Conservation (phyloP, 2,329 filamentous ascomycete genomes). For the Scortechinia acanthostroma region DNA sequence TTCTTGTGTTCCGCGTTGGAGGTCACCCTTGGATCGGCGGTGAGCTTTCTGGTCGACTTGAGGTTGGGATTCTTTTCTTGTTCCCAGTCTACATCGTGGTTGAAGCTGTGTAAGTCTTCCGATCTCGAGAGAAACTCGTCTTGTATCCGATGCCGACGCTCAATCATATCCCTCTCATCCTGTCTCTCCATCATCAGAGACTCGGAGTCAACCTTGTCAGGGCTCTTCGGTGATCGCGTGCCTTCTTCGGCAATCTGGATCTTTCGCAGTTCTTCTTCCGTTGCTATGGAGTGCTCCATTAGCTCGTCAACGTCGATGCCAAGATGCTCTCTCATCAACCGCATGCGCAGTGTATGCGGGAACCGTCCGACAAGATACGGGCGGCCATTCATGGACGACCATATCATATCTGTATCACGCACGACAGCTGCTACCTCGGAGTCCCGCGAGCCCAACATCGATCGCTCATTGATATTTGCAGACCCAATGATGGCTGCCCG, state of each 20-base stretch:
- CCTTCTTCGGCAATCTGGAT: conserved; percentile 35
- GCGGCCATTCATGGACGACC: conserved; percentile 82
- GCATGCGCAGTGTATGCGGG: conserved; percentile 83
- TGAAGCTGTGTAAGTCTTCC: neutral
- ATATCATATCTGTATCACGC: conserved; percentile 85
- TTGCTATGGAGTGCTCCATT: conserved; percentile 68
- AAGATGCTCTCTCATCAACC: conserved; percentile 92
- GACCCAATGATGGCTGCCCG: conserved; percentile 89
- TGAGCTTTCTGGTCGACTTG: conserved; percentile 20
- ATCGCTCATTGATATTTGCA: conserved; percentile 96
- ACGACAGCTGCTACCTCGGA: conserved; percentile 88
- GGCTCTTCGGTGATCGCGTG: conserved; percentile 51
- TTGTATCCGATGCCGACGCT: conserved; percentile 20
- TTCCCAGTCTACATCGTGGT: conserved; percentile 58
- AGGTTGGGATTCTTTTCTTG: conserved; percentile 23
- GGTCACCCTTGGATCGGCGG: conserved; percentile 43
- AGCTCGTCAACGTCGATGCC: conserved; percentile 92
- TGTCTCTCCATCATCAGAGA: conserved; percentile 4
- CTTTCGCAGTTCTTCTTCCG: conserved; percentile 42
- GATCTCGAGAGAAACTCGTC: conserved; percentile 61
- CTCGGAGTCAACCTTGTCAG: conserved; percentile 39
- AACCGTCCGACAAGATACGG: conserved; percentile 88
- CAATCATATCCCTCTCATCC: conserved; percentile 7
- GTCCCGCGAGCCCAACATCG: conserved; percentile 84
- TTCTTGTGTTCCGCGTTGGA: conserved; percentile 56